phyloP scores from a whole-genome alignment of 768 basidiomycete species.

The Rhizopogon sp. region DNA sequence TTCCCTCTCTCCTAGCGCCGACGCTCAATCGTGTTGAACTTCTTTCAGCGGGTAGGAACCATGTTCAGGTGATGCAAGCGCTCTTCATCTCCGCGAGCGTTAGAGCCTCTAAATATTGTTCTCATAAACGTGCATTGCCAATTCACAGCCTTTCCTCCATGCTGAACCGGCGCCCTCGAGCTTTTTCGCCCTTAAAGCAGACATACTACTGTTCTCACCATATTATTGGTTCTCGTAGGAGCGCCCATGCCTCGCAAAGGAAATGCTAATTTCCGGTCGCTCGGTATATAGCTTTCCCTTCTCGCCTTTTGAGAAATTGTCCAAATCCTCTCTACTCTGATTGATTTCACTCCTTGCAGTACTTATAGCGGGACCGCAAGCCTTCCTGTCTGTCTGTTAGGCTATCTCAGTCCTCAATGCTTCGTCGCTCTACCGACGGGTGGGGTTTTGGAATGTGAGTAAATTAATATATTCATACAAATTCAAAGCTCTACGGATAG shows the following conservation, averaged over 20 bases:
- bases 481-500: background rate
- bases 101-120: background rate
- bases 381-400: background rate
- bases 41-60: background rate
- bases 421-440: background rate
- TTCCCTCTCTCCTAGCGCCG: background rate
- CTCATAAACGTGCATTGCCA: slow-evolving; percentile 8
- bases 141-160: background rate
- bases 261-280: slow-evolving; percentile 22
- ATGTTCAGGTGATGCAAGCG: background rate
- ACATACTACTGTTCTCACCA: background rate
- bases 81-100: background rate
- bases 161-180: background rate
- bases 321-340: background rate
- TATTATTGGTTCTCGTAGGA: slow-evolving; percentile 14
- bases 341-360: background rate
- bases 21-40: background rate
- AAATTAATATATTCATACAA: background rate
- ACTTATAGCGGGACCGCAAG: background rate
- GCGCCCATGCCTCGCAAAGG: slow-evolving; percentile 4
- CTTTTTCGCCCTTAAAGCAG: background rate
- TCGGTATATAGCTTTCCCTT: slow-evolving; percentile 23
- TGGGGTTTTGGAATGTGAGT: background rate
- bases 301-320: background rate
- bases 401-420: background rate